Base-by-base conservation (phyloP, 2,329 filamentous ascomycete genomes). In the Cephalotrichum gorgonifer region DNA sequence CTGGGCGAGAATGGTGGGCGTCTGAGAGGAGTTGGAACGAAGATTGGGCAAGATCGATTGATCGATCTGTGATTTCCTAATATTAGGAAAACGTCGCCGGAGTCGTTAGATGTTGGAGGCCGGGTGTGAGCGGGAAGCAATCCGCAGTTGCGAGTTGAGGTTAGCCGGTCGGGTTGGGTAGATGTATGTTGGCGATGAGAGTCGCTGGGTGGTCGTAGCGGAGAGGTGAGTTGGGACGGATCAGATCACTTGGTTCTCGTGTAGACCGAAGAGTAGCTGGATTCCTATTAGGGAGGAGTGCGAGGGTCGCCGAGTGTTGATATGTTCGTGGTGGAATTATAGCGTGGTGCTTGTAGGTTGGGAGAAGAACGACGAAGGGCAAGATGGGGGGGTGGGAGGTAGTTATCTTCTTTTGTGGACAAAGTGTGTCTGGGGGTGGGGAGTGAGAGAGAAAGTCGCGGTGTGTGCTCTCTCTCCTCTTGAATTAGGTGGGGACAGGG, bases 1-100 rank as follows among this genome's bases (percentile, higher is more conserved):
- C 28, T 14, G 31, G 27, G n/a, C 28, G n/a, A 25, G 22, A 26
- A 44, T 47, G 55, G 57, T 45, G 54, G 22, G 55, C 52, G 53
- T 38, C 51, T 51, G 47, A 27, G 49, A 47, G 42, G 52, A 35
- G 42, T 41, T 14, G 43, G 43, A n/a, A n/a, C n/a, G n/a, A n/a
- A n/a, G 48, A 43, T 47, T 42, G 47, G 52, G 31, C 47, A 51
- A 45, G 45, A 45, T 31, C 30, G 31, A 33, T 28, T 44, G 52
- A 42, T 27, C 15, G 38, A 48, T 35, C 12, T 14, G n/a, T 39
- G 22, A 17, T 42, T 28, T 41, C 27, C 35, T 17, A 14, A 14
- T 25, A 22, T 22, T 27, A 9, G 35, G 30, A 47, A 27, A 42
- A 27, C 46, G 46, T 35, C 46, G 39, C 46, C 35, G 8, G 12